Percentiles rank a stretch among this genome's conserved stretches.
phyloP scores from a whole-genome alignment of 2,329 filamentous ascomycete species.

The Penicillium sp. region DNA sequence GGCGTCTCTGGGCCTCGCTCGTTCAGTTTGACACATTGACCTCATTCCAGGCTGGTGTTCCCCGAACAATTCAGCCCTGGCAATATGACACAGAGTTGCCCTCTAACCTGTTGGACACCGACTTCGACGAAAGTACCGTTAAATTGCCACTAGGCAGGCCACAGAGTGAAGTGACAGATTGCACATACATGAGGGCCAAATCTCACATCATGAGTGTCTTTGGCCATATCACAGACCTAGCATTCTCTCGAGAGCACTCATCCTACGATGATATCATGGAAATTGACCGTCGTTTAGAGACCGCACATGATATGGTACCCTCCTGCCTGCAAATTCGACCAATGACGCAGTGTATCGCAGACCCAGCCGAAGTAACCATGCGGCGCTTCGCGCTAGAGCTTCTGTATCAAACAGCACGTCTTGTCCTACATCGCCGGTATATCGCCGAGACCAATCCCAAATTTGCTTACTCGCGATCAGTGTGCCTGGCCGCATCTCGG shows the following conservation, averaged over 20 bases:
- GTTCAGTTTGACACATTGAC: slow-evolving; percentile 60
- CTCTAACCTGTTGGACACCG: slow-evolving; percentile 59
- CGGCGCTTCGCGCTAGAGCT: slow-evolving; percentile 52
- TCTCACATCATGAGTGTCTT: slow-evolving; percentile 36
- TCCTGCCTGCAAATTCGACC: slow-evolving; percentile 24
- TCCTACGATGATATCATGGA: slow-evolving; percentile 39
- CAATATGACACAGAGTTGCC: slow-evolving; percentile 61
- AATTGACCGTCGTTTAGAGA: slow-evolving; percentile 37
- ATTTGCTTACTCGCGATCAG: slow-evolving; percentile 45
- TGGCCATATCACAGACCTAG: slow-evolving; percentile 40
- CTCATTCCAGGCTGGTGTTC: slow-evolving; percentile 64
- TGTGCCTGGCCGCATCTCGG: slow-evolving; percentile 50
- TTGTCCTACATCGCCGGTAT: slow-evolving; percentile 55
- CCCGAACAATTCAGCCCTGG: slow-evolving; percentile 59
- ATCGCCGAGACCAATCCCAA: slow-evolving; percentile 42
- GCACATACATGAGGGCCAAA: slow-evolving; percentile 39
- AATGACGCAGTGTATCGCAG: slow-evolving; percentile 44
- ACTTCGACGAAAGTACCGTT: slow-evolving; percentile 53
- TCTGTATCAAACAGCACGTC: slow-evolving; percentile 51
- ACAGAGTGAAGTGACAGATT: slow-evolving; percentile 51
- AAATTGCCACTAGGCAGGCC: slow-evolving; percentile 56
- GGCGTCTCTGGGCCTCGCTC: slow-evolving; percentile 42
- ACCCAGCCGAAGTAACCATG: slow-evolving; percentile 53
- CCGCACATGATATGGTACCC: slow-evolving; percentile 27
- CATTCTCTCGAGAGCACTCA: slow-evolving; percentile 32